Evolutionary conservation across 164 flowering plant species (phyloP), one percentile per base, ranked within the genome.

Genomic region (Magnolia kwangsiensis): DNA sequence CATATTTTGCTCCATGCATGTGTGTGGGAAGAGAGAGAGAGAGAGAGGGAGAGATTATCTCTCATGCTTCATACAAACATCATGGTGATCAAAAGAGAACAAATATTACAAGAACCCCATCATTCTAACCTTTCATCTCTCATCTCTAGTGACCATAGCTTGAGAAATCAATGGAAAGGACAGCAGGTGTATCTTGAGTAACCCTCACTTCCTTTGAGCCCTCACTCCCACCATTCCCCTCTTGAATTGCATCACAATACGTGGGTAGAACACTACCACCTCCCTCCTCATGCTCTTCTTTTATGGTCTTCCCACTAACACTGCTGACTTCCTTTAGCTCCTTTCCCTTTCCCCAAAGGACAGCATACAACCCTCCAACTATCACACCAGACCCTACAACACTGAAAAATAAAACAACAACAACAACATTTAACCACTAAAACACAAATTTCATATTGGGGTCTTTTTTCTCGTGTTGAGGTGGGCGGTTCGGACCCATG

Each of bases 321-420:
- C 16, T 14, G 61, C 9, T 67, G 21, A 3, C 31, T 31, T 45
- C 11, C 16, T 78, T 70, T 71, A 73, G 63, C 78, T 92, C 98
- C 74, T 77, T 86, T 21, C 82, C 86, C 78, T 89, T 92, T 1
- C 96, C 98, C 97, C 98, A 94, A 0, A 92, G 85, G 61, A 94
- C 95, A 16, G 86, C 84, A 80, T 94, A 94, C 4, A 94, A 90
- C 55, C 98, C 98, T 21, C 67, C 50, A 23, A 94, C 89, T n/a
- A 94, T 89, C 77, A 92, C 63, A 9, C 77, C 72, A 13, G 98
- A 89, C 31, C 98, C 97, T 19, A 84, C 67, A 69, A 79, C 83
- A 7, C 98, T 94, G 89, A 24, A 78, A 61, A 16, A 76, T 19
- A 10, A 73, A 21, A 7, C 71, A 37, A 37, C 6, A 37, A 37